phyloP scores from a whole-genome alignment of 1,284 basidiomycete species.

The Grifola frondosa region DNA sequence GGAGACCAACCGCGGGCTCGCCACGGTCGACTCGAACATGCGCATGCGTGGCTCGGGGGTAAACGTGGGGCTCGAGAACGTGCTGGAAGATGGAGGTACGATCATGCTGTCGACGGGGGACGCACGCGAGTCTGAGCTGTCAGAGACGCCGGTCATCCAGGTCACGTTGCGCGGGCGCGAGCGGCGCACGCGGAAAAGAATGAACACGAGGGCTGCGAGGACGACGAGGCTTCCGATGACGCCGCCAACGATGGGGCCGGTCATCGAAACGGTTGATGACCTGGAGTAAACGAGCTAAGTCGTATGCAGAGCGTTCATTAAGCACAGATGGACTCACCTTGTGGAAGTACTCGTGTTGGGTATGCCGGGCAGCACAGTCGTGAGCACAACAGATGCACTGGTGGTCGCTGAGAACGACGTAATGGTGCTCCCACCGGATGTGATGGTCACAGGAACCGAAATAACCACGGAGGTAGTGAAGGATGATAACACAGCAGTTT shows the following conservation, averaged over 20 bases:
- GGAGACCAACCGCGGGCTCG: conserved; percentile 10
- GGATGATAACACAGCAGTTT: not conserved
- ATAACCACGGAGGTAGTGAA: not conserved
- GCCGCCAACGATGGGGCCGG: conserved; percentile 19
- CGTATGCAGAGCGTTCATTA: too few species aligned
- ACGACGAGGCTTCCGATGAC: conserved; percentile 15
- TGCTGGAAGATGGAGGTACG: too few species aligned
- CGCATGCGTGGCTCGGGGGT: too few species aligned
- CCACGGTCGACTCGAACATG: conserved; percentile 7
- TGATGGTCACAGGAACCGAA: not conserved
- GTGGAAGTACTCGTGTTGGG: not conserved
- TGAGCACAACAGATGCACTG: conserved; percentile 9
- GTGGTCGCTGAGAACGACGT: conserved; percentile 10
- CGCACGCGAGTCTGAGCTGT: too few species aligned
- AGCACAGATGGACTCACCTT: not conserved
- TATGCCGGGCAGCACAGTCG: conserved; percentile 1
- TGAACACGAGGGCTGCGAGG: conserved; percentile 14
- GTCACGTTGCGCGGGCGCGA: conserved; percentile 12
- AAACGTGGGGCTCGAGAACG: too few species aligned
- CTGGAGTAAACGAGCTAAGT: not conserved
- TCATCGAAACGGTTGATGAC: conserved; percentile 4
- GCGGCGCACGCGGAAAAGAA: conserved; percentile 19
- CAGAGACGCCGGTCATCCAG: conserved; percentile 16
- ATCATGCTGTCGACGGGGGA: not conserved
- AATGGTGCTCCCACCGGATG: conserved; percentile 4